Evolutionary conservation across 2,329 filamentous ascomycete species (phyloP), one percentile per base, ranked within the genome.

Genomic region (Trichoderma oligosporum): DNA sequence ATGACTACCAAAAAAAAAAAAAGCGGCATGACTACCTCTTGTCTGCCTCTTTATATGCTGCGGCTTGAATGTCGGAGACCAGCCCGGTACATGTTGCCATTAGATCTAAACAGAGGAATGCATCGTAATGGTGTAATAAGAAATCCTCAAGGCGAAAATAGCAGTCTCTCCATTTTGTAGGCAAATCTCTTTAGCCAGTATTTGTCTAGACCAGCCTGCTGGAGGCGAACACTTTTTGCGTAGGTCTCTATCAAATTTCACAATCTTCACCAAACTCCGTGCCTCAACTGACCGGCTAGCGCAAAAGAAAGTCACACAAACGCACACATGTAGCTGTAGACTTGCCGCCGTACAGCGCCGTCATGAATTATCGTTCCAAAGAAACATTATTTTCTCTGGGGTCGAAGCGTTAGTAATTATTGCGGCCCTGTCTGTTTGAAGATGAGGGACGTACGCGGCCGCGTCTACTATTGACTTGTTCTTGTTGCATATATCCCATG

Each of bases 391-490:
- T 60, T 69, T 67, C 68, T 66, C 66, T 69, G 59, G n/a, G n/a
- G 24, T 41, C 25, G 35, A 57, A 56, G 27, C 24, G 58, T 69
- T 64, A 71, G 67, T 62, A 49, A 33, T 45, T 54, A 59, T 54
- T 58, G 58, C 61, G 53, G 31, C 55, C 25, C 18, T 51, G 42
- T 57, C 51, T 56, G 56, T 59, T 56, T 49, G 57, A 59, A 53
- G 54, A 46, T 55, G 38, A 57, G 45, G 55, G 42, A 70, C 81
- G 75, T 78, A 83, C 81, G 67, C 83, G 79, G 70, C 82, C 82
- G 63, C 83, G 79, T 69, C 82, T 74, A 61, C 73, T 69, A 69
- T 81, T 82, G 62, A 75, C 76, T 63, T 81, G 80, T 63, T 82
- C 80, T 65, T 84, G 81, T 61, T 78, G 62, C 68, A 72, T 69